phyloP scores from a whole-genome alignment of 345 rosid species.

The Laguncularia racemosa region DNA sequence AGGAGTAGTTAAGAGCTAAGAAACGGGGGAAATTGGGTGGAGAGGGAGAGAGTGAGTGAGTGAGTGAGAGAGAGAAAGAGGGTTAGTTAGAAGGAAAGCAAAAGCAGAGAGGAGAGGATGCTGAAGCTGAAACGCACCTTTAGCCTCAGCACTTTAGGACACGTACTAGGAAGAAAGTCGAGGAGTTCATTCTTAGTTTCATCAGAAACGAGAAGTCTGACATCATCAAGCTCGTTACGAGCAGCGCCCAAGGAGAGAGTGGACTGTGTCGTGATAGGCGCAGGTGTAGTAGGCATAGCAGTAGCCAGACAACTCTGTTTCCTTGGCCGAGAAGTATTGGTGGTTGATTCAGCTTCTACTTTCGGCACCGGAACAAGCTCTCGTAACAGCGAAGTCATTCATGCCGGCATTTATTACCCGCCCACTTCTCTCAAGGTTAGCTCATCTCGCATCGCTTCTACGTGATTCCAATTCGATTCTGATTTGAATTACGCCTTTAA shows the following conservation, averaged over 20 bases:
- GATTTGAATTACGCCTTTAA: background rate
- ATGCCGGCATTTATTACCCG: conserved; percentile 92
- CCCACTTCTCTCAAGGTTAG: conserved; percentile 60
- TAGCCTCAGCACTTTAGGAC: too few species aligned
- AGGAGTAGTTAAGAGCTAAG: too few species aligned
- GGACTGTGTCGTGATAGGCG: conserved; percentile 83
- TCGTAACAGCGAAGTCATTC: conserved; percentile 88
- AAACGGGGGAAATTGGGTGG: too few species aligned
- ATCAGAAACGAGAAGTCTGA: background rate
- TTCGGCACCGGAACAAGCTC: conserved; percentile 82
- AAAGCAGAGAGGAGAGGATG: too few species aligned
- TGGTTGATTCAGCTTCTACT: conserved; percentile 70
- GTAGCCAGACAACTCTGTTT: conserved; percentile 61
- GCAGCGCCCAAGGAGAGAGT: conserved; percentile 48
- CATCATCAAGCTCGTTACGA: background rate
- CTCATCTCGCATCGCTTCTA: background rate
- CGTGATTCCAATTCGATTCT: background rate
- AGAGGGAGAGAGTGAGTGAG: too few species aligned
- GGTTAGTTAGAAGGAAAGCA: too few species aligned
- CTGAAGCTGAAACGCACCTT: too few species aligned
- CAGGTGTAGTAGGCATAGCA: conserved; percentile 84
- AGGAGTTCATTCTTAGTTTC: background rate
- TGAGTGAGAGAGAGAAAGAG: too few species aligned
- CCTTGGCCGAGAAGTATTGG: conserved; percentile 61
- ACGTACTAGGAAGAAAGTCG: too few species aligned